Conservation (phyloP, 2,329 filamentous ascomycete species). For the Pseudogymnoascus destructans region DNA sequence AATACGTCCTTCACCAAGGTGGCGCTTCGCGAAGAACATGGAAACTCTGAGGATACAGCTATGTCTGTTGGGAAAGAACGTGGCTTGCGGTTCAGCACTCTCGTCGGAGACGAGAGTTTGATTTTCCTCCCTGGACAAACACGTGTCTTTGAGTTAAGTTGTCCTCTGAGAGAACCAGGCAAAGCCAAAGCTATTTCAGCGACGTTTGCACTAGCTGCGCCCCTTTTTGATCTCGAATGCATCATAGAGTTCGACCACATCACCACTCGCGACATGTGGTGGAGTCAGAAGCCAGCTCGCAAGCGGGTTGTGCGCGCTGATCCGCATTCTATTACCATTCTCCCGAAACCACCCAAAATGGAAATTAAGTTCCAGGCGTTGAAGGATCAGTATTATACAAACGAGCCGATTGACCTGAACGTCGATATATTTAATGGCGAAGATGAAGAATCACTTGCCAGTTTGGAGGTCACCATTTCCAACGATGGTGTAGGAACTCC, state of each 20-base stretch:
- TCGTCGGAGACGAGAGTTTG: slow-evolving; percentile 48
- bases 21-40: slow-evolving; percentile 4
- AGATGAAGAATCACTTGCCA: slow-evolving; percentile 61
- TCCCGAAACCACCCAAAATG: slow-evolving; percentile 87
- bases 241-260: slow-evolving; percentile 39
- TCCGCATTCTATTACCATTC: slow-evolving; percentile 51
- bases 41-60: background rate
- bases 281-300: slow-evolving; percentile 29
- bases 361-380: slow-evolving; percentile 54
- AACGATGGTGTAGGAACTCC: slow-evolving; percentile 38
- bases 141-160: slow-evolving; percentile 56
- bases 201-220: slow-evolving; percentile 47
- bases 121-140: slow-evolving; percentile 53
- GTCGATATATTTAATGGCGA: slow-evolving; percentile 71
- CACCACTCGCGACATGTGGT: slow-evolving; percentile 37
- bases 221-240: slow-evolving; percentile 55
- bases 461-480: slow-evolving; percentile 54
- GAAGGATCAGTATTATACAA: slow-evolving; percentile 66
- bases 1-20: slow-evolving; percentile 11
- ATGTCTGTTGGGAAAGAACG: background rate
- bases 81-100: slow-evolving; percentile 13
- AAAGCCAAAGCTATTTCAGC: slow-evolving; percentile 54
- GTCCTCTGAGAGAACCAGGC: slow-evolving; percentile 71
- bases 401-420: slow-evolving; percentile 58
- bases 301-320: slow-evolving; percentile 37